Evolutionary conservation across 768 basidiomycete genomes (phyloP).

Genomic region (Suillus discolor): DNA sequence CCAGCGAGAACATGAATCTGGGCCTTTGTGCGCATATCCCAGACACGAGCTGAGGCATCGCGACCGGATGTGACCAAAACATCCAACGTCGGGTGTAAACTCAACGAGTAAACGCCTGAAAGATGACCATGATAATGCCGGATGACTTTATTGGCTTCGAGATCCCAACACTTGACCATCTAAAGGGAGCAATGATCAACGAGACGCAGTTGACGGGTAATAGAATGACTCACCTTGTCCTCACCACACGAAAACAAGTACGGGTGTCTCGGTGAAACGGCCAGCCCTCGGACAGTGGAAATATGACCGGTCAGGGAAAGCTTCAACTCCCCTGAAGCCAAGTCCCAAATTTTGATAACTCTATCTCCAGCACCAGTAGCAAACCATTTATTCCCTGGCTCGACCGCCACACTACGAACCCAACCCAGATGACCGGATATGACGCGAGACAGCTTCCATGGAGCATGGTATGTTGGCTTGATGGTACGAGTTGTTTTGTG

Average conservation of each 20-base stretch:
- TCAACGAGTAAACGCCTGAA: constrained; percentile 94
- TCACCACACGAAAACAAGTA: constrained; percentile 98
- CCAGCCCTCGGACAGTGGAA: constrained; percentile 92
- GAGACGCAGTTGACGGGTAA: not conserved
- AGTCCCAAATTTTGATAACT: constrained; percentile 98
- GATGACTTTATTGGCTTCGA: constrained; percentile 99
- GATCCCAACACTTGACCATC: constrained; percentile 99
- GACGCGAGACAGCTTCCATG: constrained; percentile 95
- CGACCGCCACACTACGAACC: constrained; percentile 95
- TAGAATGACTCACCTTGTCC: constrained; percentile 73
- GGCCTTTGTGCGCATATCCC: constrained; percentile 99
- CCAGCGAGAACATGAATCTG: constrained; percentile 93
- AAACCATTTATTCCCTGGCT: constrained; percentile 99
- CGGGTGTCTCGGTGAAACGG: constrained; percentile 90
- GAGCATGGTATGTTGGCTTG: constrained; percentile 94
- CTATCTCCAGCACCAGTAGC: constrained; percentile 97
- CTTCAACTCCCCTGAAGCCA: constrained; percentile 96
- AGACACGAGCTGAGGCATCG: constrained; percentile 95
- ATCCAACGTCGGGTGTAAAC: constrained; percentile 94
- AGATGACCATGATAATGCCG: constrained; percentile 98
- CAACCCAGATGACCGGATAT: constrained; percentile 98
- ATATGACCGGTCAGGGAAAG: constrained; percentile 98
- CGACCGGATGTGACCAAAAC: constrained; percentile 93
- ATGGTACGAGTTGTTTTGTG: constrained; percentile 94
- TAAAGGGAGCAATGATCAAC: constrained; percentile 31